Base-by-base conservation (phyloP, 2,329 filamentous ascomycete genomes). In the Botrytis fragariae region DNA sequence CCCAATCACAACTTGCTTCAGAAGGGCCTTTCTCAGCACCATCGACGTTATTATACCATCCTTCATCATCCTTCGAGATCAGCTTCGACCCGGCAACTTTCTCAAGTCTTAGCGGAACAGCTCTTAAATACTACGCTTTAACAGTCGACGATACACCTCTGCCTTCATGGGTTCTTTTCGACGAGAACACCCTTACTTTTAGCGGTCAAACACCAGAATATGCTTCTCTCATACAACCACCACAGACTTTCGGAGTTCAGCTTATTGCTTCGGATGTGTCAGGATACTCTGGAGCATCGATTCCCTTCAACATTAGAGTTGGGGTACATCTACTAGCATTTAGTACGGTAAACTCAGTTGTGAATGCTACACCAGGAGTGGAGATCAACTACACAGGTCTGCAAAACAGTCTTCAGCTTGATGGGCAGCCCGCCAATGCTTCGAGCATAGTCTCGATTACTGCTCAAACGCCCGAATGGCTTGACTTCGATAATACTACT, bases 121-220 rank as follows among this genome's bases (percentile, higher is more conserved):
- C 82, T 25, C 85, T 90, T 69, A 89, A 89, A 73, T 97, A 94
- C 81, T 95, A 96, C 80, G 93, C 93, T 14, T 90, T 92, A 4
- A 92, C 93, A 6, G 86, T 85, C 8, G 88, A 95, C 79, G 92
- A 93, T 79, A 93, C 92, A n/a, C 94, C 94, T 51, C 84, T 97
- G 51, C 94, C 94, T 32, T 91, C 93, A 0, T 97, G 94, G 94
- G 84, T 97, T 62, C 84, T 84, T n/a, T 97, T 97, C 79, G 88
- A 96, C 77, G 80, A 87, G 1, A 80, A 80, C 2, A 85, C 82
- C 0, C 83, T 97, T 57, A 86, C 86, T 0, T 97, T 97, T 78
- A 88, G 87, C 1, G 94, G 94, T 37, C 88, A 83, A 48, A 92
- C 91, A 2, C 94, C 93, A 1, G 83, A 89, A 0, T 85, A 90